Base-by-base conservation (phyloP, 768 basidiomycete genomes). In the Trametes cinnabarina region DNA sequence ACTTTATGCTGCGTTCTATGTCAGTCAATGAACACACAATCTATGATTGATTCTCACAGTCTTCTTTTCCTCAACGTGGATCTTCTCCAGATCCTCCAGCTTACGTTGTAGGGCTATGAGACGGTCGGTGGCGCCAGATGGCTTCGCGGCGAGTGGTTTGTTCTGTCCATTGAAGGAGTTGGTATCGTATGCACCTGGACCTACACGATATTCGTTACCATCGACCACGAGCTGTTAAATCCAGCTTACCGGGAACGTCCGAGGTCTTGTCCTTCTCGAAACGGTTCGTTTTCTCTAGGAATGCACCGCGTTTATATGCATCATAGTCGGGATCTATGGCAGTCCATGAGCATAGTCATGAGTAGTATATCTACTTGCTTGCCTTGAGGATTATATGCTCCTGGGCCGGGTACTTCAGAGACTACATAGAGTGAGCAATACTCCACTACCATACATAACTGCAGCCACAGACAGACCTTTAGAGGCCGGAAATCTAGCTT, bases 31-130 rank as follows among this genome's bases (percentile, higher is more conserved):
- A 26, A 22, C 14, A n/a, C 40, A 14, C n/a, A 15, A 46, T 14
- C 32, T 5, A 41, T 39, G 22, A n/a, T n/a, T n/a, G 23, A 25
- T 10, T 71, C 83, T 63, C 67, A 89, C 88, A 47, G 75, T 57
- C 75, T 80, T 85, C 79, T 88, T 90, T 56, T 79, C 81, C 3
- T 88, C 86, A 37, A 76, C 70, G 65, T 86, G 85, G n/a, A 84
- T 69, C 53, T 70, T 72, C 71, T 89, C 84, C 6, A 88, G 68
- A 15, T 86, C 82, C 32, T 86, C 83, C 0, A 91, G 78, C 63
- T 86, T 85, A 60, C 76, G 78, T 66, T 87, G 81, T 20, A 90
- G 78, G 15, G 69, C 57, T 7, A 78, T 76, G 63, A 84, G 84
- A 19, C 80, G 77, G 54, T 88, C 85, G 46, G 62, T 23, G 51